Conservation (phyloP, 1,284 basidiomycete genomes). For the Cryptococcus sp. region DNA sequence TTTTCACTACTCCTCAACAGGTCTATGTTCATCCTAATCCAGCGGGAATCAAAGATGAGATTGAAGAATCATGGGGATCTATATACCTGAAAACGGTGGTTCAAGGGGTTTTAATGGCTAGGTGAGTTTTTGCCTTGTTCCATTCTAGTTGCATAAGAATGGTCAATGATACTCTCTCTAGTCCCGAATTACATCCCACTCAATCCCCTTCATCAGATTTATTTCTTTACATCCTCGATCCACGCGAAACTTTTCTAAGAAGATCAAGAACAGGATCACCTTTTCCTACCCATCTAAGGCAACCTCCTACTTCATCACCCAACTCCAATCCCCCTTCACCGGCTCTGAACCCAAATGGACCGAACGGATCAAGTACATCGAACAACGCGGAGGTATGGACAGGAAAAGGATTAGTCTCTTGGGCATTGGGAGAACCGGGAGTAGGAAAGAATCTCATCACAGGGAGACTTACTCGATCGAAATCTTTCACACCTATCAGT, state of each 20-base stretch:
- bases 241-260: constrained; percentile 39
- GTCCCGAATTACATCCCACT: constrained; percentile 39
- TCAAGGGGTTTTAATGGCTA: constrained; percentile 39
- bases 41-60: constrained; percentile 13
- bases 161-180: constrained; percentile 7
- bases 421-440: constrained; percentile 38
- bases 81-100: constrained; percentile 44
- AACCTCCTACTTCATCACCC: constrained; percentile 8
- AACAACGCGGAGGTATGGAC: constrained; percentile 36
- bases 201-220: constrained; percentile 30
- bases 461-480: constrained; percentile 26
- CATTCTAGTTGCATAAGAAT: not conserved
- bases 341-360: constrained; percentile 1
- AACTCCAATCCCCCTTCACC: constrained; percentile 8
- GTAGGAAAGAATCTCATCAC: constrained; percentile 43
- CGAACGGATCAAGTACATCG: not conserved
- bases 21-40: constrained; percentile 42
- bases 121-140: constrained; percentile 19
- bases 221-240: constrained; percentile 42
- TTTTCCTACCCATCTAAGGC: constrained; percentile 12
- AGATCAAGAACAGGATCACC: constrained; percentile 24
- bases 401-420: constrained; percentile 39
- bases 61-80: constrained; percentile 39
- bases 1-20: constrained; percentile 33
- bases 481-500: constrained; percentile 12